Percentiles rank a stretch among this genome's conserved stretches.
Conservation (phyloP, 345 rosid species). For the Eucalyptus pumila region DNA sequence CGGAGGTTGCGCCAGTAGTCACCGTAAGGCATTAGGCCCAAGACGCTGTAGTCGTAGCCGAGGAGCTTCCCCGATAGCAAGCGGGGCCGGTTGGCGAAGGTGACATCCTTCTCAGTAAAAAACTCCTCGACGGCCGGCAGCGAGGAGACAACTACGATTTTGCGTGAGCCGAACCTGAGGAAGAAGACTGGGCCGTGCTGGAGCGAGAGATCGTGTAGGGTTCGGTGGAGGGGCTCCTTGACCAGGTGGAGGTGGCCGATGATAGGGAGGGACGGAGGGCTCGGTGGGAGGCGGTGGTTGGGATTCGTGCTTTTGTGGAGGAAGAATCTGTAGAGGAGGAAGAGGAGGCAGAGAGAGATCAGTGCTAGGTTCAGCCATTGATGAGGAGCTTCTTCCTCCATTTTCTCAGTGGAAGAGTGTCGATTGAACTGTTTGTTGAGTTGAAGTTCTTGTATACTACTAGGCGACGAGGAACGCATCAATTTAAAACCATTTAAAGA, state of each 20-base stretch:
- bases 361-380: not conserved
- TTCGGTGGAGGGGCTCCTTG: not conserved
- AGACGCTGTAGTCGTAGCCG: not conserved
- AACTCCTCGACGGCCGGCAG: constrained; percentile 1
- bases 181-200: not conserved
- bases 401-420: not conserved
- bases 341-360: not conserved
- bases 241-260: constrained; percentile 9
- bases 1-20: constrained; percentile 13
- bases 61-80: not conserved
- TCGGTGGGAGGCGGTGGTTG: not conserved
- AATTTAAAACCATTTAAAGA: not conserved
- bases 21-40: constrained; percentile 1
- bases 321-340: not conserved
- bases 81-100: constrained; percentile 5
- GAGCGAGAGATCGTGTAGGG: not conserved
- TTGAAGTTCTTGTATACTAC: not conserved
- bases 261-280: not conserved
- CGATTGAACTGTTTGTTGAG: not conserved
- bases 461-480: not conserved
- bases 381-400: not conserved
- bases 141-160: not conserved
- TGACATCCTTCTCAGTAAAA: constrained; percentile 3
- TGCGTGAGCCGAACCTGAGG: not conserved
- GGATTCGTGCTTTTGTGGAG: not conserved